A percentile compares a stretch with the other conserved stretches of the same genome.
Conservation (phyloP, 177 flowering plant species). For the Vitis hybrid region DNA sequence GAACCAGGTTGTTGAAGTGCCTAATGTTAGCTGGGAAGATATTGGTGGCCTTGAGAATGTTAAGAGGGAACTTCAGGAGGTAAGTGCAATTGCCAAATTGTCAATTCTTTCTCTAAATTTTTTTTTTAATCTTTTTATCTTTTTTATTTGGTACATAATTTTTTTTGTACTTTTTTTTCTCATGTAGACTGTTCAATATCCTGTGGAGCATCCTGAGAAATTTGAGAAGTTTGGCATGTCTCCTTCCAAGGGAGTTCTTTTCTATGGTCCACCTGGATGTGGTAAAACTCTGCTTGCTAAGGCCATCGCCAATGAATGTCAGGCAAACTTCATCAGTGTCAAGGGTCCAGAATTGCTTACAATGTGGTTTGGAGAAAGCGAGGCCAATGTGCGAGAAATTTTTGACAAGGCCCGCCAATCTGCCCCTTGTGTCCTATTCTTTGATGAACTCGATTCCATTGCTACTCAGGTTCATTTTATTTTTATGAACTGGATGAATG, state of each 20-base stretch:
- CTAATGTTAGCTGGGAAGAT: conserved; percentile 86
- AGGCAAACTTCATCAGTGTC: conserved; percentile 85
- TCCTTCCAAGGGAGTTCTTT: conserved; percentile 92
- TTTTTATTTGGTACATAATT: neutral
- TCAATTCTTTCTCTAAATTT: no score
- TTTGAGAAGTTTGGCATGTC: conserved; percentile 94
- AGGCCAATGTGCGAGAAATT: conserved; percentile 87
- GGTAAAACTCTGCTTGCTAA: conserved; percentile 88
- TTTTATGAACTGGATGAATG: neutral
- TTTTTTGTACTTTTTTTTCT: neutral
- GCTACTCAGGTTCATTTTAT: conserved; percentile 73
- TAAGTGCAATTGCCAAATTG: conserved; percentile 14
- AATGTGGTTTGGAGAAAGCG: conserved; percentile 98
- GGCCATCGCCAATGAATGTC: conserved; percentile 92
- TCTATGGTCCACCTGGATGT: conserved; percentile 94
- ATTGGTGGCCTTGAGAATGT: conserved; percentile 93
- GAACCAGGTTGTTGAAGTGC: conserved; percentile 85
- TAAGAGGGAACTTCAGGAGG: conserved; percentile 95
- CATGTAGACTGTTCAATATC: conserved; percentile 84
- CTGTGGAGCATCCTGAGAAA: conserved; percentile 94
- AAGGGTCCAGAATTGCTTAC: conserved; percentile 93
- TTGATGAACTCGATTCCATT: conserved; percentile 89
- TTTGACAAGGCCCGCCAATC: conserved; percentile 89
- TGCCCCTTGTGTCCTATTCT: conserved; percentile 90
- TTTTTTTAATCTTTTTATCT: neutral